A percentile compares a stretch with the other conserved stretches of the same genome.
phyloP scores from a whole-genome alignment of 148 eudicot species.

The Cornus florida region DNA sequence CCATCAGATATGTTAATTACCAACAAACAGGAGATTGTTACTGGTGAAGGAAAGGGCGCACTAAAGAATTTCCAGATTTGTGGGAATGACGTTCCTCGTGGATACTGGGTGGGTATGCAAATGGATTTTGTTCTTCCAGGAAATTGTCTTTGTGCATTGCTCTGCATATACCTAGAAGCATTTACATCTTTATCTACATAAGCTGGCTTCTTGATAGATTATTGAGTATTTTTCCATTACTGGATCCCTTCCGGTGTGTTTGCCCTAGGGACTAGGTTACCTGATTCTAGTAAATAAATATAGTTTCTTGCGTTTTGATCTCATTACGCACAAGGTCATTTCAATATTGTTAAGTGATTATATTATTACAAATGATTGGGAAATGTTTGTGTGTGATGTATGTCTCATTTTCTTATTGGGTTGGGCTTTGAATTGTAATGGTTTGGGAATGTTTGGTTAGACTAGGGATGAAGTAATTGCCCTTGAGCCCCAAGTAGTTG shows the following conservation, averaged over 20 bases:
- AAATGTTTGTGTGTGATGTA: too few species aligned
- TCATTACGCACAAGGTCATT: neutral
- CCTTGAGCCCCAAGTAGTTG: too few species aligned
- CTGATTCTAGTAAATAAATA: neutral
- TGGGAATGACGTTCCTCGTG: slow-evolving; percentile 94
- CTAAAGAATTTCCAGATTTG: slow-evolving; percentile 61
- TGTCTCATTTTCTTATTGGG: too few species aligned
- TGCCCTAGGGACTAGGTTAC: neutral
- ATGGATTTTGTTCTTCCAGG: neutral
- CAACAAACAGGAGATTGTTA: slow-evolving; percentile 35
- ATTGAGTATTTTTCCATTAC: neutral
- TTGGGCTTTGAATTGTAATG: too few species aligned
- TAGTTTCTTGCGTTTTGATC: neutral
- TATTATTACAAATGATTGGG: too few species aligned
- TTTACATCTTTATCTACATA: neutral
- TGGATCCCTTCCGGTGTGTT: neutral
- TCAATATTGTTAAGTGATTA: neutral
- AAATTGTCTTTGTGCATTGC: too few species aligned
- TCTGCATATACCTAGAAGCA: neutral
- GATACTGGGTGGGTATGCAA: slow-evolving; percentile 71
- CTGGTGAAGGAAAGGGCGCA: slow-evolving; percentile 38
- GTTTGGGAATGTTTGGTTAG: too few species aligned
- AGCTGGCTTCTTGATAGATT: neutral
- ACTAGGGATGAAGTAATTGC: too few species aligned
- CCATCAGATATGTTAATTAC: slow-evolving; percentile 45